Base-by-base conservation (phyloP, 1,284 basidiomycete species). In the Naganishia liquefaciens region DNA sequence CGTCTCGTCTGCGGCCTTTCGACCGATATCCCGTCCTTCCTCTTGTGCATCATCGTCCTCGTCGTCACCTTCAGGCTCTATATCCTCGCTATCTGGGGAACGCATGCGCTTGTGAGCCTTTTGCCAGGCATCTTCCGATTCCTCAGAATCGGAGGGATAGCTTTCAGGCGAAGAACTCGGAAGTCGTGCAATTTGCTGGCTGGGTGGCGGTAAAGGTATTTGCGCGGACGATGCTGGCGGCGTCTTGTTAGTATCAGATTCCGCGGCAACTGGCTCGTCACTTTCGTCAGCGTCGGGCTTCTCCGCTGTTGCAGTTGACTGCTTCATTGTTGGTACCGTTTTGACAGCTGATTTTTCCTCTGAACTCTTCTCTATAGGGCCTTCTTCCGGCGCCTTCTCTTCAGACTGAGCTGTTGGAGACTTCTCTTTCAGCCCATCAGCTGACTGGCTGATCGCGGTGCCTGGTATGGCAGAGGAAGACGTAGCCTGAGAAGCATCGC, bases 91-190 rank as follows among this genome's bases (percentile, higher is more conserved):
- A 3, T 33, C 57, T 15, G 57, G 57, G 10, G 57, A 39, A 19
- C 57, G 46, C 57, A 60, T 60, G 2, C 57, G 27, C 10, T 23
- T 33, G n/a, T 50, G 57, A 19, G 57, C 57, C 28, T 50, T 33
- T 39, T 60, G 57, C 57, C 57, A 60, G 25, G 46, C 57, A 50
- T 60, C 57, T 27, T 40, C 46, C 15, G 57, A 60, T 25, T 60
- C 57, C 30, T 60, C 57, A 5, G 57, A 60, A 50, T 60, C 57
- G 6, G 57, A 60, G n/a, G 57, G 46, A 23, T 60, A 60, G 23
- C 46, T 60, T 49, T 60, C 57, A 4, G 57, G 57, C 13, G 57
- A 60, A 3, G 57, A 60, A 21, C 46, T 49, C 25, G 57, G 57
- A 19, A 60, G 57, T 23, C 57, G 57, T 50, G 57, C 57, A 37